Percentiles rank a stretch among this genome's conserved stretches.
These are phyloP conservation scores for Malus sylvestris DNA, from an alignment of 306 rosid species.

Conservation along the genomic window DNA sequence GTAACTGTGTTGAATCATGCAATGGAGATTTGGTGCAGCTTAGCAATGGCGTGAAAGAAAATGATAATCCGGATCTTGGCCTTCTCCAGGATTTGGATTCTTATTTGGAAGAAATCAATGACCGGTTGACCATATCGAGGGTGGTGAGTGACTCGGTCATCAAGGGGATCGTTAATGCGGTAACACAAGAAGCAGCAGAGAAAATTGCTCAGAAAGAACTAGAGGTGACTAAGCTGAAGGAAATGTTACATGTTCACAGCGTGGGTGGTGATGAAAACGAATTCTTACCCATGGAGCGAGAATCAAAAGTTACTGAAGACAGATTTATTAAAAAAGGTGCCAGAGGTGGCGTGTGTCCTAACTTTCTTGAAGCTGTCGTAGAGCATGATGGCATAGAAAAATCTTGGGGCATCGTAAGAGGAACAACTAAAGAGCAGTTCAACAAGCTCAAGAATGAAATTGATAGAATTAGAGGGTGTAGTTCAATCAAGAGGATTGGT, in stretches of 20 bases:
- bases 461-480: conserved; percentile 39
- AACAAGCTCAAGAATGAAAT: conserved; percentile 56
- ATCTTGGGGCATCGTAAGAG: conserved; percentile 35
- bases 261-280: conserved; percentile 28
- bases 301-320: conserved; percentile 5
- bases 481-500: conserved; percentile 35
- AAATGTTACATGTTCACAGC: conserved; percentile 25
- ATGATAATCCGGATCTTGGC: conserved; percentile 32
- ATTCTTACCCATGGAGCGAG: not conserved
- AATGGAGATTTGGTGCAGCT: conserved; percentile 15
- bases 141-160: conserved; percentile 81
- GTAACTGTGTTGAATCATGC: conserved; percentile 14
- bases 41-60: conserved; percentile 25
- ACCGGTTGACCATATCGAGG: conserved; percentile 63
- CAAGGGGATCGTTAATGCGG: conserved; percentile 70
- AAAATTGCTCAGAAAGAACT: conserved; percentile 58
- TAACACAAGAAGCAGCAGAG: conserved; percentile 64
- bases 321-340: not conserved
- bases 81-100: conserved; percentile 66
- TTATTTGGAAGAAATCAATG: conserved; percentile 44
- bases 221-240: conserved; percentile 58
- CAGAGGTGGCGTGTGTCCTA: not conserved
- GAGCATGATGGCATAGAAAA: conserved; percentile 28
- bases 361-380: conserved; percentile 18
- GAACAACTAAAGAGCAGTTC: conserved; percentile 35